Conservation (phyloP, 176 grass and related monocot species). For the Microstegium vimineum region DNA sequence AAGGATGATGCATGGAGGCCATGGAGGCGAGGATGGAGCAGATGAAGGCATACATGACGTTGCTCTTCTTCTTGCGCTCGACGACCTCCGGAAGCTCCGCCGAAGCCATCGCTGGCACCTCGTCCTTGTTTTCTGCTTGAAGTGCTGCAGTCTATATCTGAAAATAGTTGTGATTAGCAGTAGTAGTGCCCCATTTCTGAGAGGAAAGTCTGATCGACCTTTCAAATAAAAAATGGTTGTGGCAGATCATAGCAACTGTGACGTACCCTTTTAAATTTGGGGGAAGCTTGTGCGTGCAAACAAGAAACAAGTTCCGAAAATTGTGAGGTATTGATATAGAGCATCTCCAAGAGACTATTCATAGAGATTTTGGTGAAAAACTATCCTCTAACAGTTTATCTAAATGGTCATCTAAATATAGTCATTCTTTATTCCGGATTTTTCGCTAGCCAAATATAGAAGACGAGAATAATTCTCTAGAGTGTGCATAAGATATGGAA, state of each 20-base stretch:
- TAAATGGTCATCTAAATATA: no score
- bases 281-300: conserved; percentile 19
- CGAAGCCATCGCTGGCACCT: background rate
- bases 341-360: no score
- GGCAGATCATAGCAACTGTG: background rate
- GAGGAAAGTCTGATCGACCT: background rate
- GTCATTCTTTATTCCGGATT: no score
- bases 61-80: conserved; percentile 8
- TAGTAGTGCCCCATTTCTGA: background rate
- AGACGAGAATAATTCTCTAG: no score
- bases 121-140: background rate
- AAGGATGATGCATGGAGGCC: conserved; percentile 59
- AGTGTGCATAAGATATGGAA: no score
- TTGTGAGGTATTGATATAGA: background rate
- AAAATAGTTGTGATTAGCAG: background rate
- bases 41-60: conserved; percentile 41
- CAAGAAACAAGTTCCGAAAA: conserved; percentile 20
- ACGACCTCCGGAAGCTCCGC: conserved; percentile 1
- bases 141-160: background rate
- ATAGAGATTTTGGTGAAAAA: no score
- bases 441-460: no score
- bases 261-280: background rate
- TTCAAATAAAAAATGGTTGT: background rate
- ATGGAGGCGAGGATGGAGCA: conserved; percentile 64
- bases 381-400: no score